Evolutionary conservation across 2,329 filamentous ascomycete species (phyloP).

Genomic region (Paramyrothecium sp.): DNA sequence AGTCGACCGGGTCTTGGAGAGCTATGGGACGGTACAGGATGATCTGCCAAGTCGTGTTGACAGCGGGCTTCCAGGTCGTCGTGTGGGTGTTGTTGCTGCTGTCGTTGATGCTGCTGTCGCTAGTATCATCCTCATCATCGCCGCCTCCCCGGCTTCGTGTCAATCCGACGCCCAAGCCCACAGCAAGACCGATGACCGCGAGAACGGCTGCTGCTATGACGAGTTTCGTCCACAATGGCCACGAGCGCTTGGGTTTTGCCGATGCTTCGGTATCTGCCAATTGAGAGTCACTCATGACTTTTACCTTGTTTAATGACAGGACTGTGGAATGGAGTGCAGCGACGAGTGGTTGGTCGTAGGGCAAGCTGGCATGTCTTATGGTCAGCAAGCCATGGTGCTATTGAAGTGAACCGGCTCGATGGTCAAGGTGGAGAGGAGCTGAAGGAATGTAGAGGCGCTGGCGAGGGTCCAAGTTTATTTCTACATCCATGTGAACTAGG

Average conservation of each 20-base stretch:
- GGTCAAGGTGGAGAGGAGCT: too few relatives aligned
- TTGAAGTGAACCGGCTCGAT: too few relatives aligned
- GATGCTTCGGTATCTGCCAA: neutral
- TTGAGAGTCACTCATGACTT: too few relatives aligned
- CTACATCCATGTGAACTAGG: too few relatives aligned
- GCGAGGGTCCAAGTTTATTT: too few relatives aligned
- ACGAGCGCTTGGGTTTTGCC: neutral
- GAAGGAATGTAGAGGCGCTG: too few relatives aligned
- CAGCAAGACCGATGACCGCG: constrained; percentile 37
- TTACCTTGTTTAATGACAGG: too few relatives aligned
- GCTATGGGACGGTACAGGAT: constrained; percentile 43
- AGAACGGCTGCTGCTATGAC: constrained; percentile 15
- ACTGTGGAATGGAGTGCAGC: too few relatives aligned
- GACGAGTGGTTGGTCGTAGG: too few relatives aligned
- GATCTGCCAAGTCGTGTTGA: constrained; percentile 59
- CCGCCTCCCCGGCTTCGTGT: constrained; percentile 20
- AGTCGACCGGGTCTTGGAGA: constrained; percentile 28
- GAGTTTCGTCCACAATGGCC: constrained; percentile 17
- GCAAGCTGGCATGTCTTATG: too few relatives aligned
- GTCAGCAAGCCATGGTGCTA: too few relatives aligned
- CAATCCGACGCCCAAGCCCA: constrained; percentile 55
- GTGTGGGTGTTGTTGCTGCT: constrained; percentile 14
- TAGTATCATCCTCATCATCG: constrained; percentile 11
- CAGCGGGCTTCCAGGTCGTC: constrained; percentile 47
- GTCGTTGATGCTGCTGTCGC: constrained; percentile 12